Conservation (phyloP, 192 early-diverging fungal genomes). For the Coemansia sp. region DNA sequence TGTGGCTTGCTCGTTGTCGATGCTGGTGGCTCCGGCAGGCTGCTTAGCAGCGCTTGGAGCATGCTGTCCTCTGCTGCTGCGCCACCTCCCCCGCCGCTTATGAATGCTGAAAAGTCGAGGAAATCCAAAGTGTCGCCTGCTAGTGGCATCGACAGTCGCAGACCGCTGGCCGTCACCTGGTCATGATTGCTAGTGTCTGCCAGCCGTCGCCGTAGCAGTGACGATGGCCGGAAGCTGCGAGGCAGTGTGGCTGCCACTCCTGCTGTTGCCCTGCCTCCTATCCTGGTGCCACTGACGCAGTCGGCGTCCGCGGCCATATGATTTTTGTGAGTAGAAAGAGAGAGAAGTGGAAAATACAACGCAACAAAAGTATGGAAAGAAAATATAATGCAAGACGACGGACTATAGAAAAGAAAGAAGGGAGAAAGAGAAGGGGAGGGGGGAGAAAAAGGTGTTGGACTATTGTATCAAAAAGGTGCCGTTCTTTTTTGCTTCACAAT, state of each 20-base stretch:
- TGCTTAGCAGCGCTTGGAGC: constrained; percentile 41
- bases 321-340: neutral
- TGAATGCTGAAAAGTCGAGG: constrained; percentile 1
- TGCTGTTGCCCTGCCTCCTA: neutral
- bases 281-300: neutral
- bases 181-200: neutral
- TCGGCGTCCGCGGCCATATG: neutral
- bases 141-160: constrained; percentile 8
- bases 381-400: too few relatives aligned
- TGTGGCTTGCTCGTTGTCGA: constrained; percentile 13
- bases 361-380: neutral
- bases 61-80: constrained; percentile 25
- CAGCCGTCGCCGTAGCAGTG: constrained; percentile 24
- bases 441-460: neutral
- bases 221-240: constrained; percentile 22
- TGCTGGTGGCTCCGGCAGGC: constrained; percentile 41
- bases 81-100: constrained; percentile 6
- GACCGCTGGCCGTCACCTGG: neutral
- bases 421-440: neutral
- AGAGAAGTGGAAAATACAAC: neutral
- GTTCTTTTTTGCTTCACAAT: neutral
- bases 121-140: constrained; percentile 4
- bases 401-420: neutral
- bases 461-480: neutral
- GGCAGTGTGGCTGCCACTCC: constrained; percentile 9